Evolutionary conservation across 1,139 yeast genomes (phyloP).

Genomic region (Debaryomyces robertsiae): DNA sequence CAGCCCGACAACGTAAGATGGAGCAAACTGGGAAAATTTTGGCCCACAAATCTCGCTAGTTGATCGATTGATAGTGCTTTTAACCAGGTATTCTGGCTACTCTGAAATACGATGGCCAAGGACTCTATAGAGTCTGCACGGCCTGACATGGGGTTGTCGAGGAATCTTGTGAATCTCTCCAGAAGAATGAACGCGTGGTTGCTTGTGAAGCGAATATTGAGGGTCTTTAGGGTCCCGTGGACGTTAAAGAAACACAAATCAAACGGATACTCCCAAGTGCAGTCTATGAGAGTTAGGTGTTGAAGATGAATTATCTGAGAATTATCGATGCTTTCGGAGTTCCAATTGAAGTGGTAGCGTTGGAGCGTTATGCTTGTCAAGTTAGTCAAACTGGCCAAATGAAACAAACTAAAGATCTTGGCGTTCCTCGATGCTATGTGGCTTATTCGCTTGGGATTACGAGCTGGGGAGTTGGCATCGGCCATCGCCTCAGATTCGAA

Average conservation of each 20-base stretch:
- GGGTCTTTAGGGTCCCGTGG: slow-evolving; percentile 22
- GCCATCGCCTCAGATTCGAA: slow-evolving; percentile 20
- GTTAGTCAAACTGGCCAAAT: slow-evolving; percentile 28
- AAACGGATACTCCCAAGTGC: slow-evolving; percentile 52
- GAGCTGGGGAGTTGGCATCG: slow-evolving; percentile 12
- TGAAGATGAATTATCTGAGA: slow-evolving; percentile 1
- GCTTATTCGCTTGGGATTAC: slow-evolving; percentile 23
- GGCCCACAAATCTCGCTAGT: slow-evolving; percentile 20
- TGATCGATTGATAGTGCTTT: slow-evolving; percentile 18
- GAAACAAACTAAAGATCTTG: slow-evolving; percentile 35
- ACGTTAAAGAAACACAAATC: slow-evolving; percentile 35
- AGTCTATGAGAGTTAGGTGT: slow-evolving; percentile 29
- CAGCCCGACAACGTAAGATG: slow-evolving; percentile 29
- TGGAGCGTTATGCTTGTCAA: slow-evolving; percentile 26
- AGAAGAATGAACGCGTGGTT: slow-evolving; percentile 38
- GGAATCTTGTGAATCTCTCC: slow-evolving; percentile 39
- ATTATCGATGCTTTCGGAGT: slow-evolving; percentile 20
- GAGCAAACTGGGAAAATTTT: slow-evolving; percentile 24
- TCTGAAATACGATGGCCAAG: slow-evolving; percentile 21
- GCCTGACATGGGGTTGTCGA: slow-evolving; percentile 5
- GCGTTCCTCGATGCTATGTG: slow-evolving; percentile 18
- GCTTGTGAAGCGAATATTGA: slow-evolving; percentile 30
- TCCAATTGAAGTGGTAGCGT: slow-evolving; percentile 40
- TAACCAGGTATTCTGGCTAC: slow-evolving; percentile 15
- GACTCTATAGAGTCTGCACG: slow-evolving; percentile 15